Evolutionary conservation across 495 filamentous ascomycete genomes (phyloP), one percentile per base, ranked within the genome.

Genomic region (Daldinia caldariorum): DNA sequence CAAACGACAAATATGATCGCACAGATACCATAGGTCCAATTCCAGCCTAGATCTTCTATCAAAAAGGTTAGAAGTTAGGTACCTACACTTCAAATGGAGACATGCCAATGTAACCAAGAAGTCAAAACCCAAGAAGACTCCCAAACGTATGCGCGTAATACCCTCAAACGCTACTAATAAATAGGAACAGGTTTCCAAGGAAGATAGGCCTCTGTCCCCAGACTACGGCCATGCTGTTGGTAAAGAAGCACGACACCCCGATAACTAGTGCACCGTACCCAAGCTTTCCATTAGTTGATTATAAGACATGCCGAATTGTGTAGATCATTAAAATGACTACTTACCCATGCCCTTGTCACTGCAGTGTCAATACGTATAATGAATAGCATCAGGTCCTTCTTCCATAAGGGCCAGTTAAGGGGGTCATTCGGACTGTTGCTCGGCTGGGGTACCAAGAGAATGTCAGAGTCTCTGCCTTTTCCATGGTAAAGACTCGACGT

Each of bases 181-280:
- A 83, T 32, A 87, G 68, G 1, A 87, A 75, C 4, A 85, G 55
- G 31, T 82, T 86, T 13, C 83, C 81, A n/a, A 84, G 67, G 68
- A 88, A 89, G 0, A 89, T 76, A 0, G 86, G 85, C 0, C 87
- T 80, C 66, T 86, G 87, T 2, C 87, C 87, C 75, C 82, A 87
- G 39, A 87, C 82, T 13, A 86, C 83, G 3, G 85, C 83, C 47
- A 87, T 74, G 0, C 84, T 85, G 57, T 85, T 86, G 63, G 82
- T 83, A 38, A 89, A 62, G 62, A 88, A 80, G 38, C 84, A 84
- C 10, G 84, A 83, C 18, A 86, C 64, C 0, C 86, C 87, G 39
- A 87, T 82, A 3, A 84, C 77, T 61, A 86, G 71, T 61, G 86
- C 81, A 16, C 83, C 79, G 76, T 83, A 86, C 31, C 83, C 78